Evolutionary conservation across 1,139 yeast genomes (phyloP).

Genomic region (Pichia norvegensis): DNA sequence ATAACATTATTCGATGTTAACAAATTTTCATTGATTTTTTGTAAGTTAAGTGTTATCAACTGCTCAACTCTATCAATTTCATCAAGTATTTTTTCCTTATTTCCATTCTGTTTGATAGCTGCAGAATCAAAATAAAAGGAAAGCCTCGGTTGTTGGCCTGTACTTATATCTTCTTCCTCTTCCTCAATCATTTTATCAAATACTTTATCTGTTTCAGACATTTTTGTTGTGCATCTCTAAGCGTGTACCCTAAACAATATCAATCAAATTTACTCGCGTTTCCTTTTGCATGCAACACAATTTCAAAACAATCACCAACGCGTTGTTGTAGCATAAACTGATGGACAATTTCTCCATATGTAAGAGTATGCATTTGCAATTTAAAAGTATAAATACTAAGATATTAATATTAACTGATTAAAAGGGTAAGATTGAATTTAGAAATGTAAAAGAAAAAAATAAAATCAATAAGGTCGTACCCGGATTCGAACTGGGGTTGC

Average conservation of each 20-base stretch:
- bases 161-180: slow-evolving; percentile 8
- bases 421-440: background rate
- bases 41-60: slow-evolving; percentile 69
- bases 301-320: too few species aligned
- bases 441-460: background rate
- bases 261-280: too few species aligned
- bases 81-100: slow-evolving; percentile 18
- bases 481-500: slow-evolving; percentile 95
- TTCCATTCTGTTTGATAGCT: slow-evolving; percentile 21
- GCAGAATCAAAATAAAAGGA: slow-evolving; percentile 25
- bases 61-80: slow-evolving; percentile 74
- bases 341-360: too few species aligned
- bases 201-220: background rate
- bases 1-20: slow-evolving; percentile 57
- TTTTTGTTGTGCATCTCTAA: background rate
- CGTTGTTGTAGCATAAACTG: too few species aligned
- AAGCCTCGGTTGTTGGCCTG: slow-evolving; percentile 21
- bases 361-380: too few species aligned
- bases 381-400: too few species aligned
- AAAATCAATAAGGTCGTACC: slow-evolving; percentile 57
- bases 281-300: too few species aligned
- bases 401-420: background rate
- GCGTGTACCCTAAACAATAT: background rate
- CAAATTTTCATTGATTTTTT: slow-evolving; percentile 69
- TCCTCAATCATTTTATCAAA: background rate